A percentile compares a stretch with the other conserved stretches of the same genome.
Conservation (phyloP, 1,284 basidiomycete genomes). For the Heterobasidion parviporum region DNA sequence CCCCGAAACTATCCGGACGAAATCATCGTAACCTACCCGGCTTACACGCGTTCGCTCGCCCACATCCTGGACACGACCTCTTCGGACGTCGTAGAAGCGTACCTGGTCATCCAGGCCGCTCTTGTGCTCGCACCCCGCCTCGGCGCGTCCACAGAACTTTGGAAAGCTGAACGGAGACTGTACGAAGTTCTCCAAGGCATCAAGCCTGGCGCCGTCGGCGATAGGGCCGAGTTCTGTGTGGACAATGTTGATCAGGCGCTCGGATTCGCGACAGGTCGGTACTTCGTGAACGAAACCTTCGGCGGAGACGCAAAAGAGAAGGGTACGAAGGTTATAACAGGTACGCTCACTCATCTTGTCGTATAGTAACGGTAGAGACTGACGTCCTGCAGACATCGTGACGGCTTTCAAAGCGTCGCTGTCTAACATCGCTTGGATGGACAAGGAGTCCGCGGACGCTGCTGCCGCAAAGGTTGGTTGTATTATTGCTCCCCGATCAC, state of each 20-base stretch:
- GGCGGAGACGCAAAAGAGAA: conserved; percentile 73
- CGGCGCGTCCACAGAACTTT: conserved; percentile 65
- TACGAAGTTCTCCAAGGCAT: conserved; percentile 74
- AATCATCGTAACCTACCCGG: conserved; percentile 82
- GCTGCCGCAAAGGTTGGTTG: conserved; percentile 75
- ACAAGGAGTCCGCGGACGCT: conserved; percentile 71
- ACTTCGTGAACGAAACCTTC: conserved; percentile 87
- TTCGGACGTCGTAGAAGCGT: conserved; percentile 75
- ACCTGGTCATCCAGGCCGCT: conserved; percentile 71
- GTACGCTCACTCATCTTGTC: conserved; percentile 27
- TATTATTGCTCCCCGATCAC: background rate
- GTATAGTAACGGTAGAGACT: conserved; percentile 1
- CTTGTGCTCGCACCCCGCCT: conserved; percentile 62
- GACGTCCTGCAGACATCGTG: conserved; percentile 56
- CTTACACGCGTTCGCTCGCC: conserved; percentile 65
- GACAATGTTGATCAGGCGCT: conserved; percentile 53
- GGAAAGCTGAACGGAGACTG: conserved; percentile 65
- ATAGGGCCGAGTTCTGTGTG: conserved; percentile 75
- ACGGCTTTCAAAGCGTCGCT: conserved; percentile 79
- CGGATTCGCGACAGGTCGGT: conserved; percentile 71
- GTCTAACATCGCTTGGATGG: conserved; percentile 84
- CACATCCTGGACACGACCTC: conserved; percentile 64
- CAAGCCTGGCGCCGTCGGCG: conserved; percentile 79
- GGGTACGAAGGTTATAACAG: conserved; percentile 78
- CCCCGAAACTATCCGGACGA: conserved; percentile 69